These are phyloP conservation scores for Oemleria cerasiformis DNA, from an alignment of 306 rosid genomes.

Conservation along the genomic window DNA sequence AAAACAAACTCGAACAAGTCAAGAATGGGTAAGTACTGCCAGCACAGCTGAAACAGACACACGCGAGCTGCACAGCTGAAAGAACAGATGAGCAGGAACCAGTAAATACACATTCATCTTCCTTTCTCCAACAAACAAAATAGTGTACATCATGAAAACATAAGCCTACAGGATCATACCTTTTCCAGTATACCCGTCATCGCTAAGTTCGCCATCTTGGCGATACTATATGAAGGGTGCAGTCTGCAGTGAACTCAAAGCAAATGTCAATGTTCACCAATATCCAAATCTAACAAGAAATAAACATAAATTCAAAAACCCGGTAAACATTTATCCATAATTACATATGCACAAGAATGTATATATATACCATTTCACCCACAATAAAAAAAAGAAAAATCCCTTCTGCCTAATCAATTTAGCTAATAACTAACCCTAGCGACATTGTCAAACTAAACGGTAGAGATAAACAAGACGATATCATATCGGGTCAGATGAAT, in stretches of 20 bases:
- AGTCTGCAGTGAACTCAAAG: not conserved
- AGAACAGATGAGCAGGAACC: not conserved
- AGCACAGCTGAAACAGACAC: not conserved
- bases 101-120: not conserved
- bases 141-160: not conserved
- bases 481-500: not conserved
- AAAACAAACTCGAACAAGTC: slow-evolving; percentile 19
- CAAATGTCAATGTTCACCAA: not conserved
- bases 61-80: not conserved
- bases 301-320: not conserved
- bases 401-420: not conserved
- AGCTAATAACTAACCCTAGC: slow-evolving; percentile 11
- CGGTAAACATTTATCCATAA: not conserved
- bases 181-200: slow-evolving; percentile 79
- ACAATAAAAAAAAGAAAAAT: not conserved
- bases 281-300: not conserved
- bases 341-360: not conserved
- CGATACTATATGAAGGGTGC: not conserved
- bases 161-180: slow-evolving; percentile 39
- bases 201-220: slow-evolving; percentile 64
- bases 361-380: not conserved
- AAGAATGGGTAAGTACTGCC: not conserved
- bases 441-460: slow-evolving; percentile 3
- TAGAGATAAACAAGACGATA: not conserved
- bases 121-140: not conserved